Conservation (phyloP, 257 asterid genomes). For the Capsicum pubescens region DNA sequence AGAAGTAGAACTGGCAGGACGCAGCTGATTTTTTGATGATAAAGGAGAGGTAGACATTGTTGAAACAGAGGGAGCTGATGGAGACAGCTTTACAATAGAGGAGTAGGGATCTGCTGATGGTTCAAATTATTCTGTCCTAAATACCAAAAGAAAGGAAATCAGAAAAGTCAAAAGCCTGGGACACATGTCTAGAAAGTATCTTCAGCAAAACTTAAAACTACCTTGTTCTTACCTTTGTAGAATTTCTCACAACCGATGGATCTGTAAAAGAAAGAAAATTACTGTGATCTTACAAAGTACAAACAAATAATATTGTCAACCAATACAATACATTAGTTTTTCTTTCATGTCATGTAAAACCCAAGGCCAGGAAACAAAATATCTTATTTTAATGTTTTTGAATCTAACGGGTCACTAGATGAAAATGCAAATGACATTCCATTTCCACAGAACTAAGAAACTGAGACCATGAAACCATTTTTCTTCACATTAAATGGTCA, state of each 20-base stretch:
- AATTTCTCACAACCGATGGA: constrained; percentile 34
- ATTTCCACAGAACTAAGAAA: neutral
- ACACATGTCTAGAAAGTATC: neutral
- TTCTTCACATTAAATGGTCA: neutral
- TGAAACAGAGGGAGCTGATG: constrained; percentile 73
- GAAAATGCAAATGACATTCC: neutral
- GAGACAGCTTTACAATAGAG: constrained; percentile 70
- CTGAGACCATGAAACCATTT: neutral
- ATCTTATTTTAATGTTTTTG: constrained; percentile 4
- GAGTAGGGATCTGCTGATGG: constrained; percentile 62
- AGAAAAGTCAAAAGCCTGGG: neutral
- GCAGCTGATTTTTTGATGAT: constrained; percentile 64
- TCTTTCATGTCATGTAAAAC: constrained; percentile 23
- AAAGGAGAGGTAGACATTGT: constrained; percentile 70
- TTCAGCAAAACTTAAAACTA: neutral
- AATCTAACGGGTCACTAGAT: neutral
- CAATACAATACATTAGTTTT: constrained; percentile 8
- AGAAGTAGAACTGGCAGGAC: constrained; percentile 73
- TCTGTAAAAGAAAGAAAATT: constrained; percentile 35
- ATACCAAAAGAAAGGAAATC: neutral
- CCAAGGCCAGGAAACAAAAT: neutral
- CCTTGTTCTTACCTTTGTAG: constrained; percentile 40
- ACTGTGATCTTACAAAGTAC: neutral
- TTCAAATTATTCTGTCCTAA: constrained; percentile 62
- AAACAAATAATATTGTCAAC: constrained; percentile 14